Conservation (phyloP, 1,284 basidiomycete genomes). For the Sanghuangporus baumii region DNA sequence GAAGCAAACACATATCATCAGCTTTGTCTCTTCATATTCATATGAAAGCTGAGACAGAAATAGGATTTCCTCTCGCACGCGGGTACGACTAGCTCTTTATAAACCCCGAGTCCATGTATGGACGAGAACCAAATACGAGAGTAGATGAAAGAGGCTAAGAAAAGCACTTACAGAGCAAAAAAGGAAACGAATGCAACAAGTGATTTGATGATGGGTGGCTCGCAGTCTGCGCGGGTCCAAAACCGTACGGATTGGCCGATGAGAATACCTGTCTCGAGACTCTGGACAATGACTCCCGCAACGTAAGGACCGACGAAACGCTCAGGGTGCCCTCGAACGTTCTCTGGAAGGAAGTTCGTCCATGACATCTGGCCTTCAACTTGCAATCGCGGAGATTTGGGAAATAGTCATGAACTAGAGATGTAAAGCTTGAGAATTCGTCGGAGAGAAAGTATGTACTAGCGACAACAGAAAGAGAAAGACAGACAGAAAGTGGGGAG, state of each 20-base stretch:
- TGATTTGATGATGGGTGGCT: conserved; percentile 20
- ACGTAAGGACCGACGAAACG: conserved; percentile 26
- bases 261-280: conserved; percentile 26
- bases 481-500: neutral
- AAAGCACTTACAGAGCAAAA: conserved; percentile 22
- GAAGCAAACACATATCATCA: neutral
- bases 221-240: conserved; percentile 25
- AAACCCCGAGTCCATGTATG: neutral
- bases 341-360: conserved; percentile 16
- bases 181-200: conserved; percentile 23
- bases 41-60: neutral
- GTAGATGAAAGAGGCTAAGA: neutral
- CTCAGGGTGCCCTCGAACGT: conserved; percentile 22
- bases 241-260: conserved; percentile 28
- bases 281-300: conserved; percentile 24
- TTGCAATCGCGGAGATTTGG: neutral
- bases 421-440: neutral
- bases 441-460: neutral
- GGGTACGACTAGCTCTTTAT: neutral
- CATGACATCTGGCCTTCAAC: conserved; percentile 11
- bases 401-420: neutral
- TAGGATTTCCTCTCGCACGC: neutral
- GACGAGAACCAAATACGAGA: neutral
- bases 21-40: neutral
- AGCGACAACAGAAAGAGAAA: neutral